Percentiles rank a stretch among this genome's conserved stretches.
phyloP scores from a whole-genome alignment of 371 early-diverging fungal genomes.

The Syncephalastrum contaminatum region DNA sequence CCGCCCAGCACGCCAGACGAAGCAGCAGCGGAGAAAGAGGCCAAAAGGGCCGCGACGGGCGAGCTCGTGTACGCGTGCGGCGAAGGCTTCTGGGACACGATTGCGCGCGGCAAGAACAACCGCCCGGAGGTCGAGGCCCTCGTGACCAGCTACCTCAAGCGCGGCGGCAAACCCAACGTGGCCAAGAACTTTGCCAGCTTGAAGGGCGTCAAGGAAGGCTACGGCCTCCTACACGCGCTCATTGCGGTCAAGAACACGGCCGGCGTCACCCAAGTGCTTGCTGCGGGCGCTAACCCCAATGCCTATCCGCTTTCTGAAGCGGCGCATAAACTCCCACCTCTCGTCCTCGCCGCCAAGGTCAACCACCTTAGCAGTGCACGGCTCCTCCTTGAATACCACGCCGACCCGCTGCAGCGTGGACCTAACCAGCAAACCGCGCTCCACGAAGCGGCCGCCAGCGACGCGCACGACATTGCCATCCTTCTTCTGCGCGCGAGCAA shows the following conservation, averaged over 20 bases:
- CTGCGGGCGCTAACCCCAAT: constrained; percentile 36
- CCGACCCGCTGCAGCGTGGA: constrained; percentile 22
- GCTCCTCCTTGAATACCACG: constrained; percentile 25
- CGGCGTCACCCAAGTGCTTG: constrained; percentile 27
- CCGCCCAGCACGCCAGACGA: constrained; percentile 1
- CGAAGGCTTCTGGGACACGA: constrained; percentile 46
- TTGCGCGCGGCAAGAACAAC: constrained; percentile 28
- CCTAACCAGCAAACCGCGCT: constrained; percentile 31
- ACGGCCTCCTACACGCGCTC: constrained; percentile 41
- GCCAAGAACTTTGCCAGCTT: constrained; percentile 36
- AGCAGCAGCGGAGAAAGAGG: neutral
- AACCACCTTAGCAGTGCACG: constrained; percentile 35
- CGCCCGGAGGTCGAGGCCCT: constrained; percentile 29
- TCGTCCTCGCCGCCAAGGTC: constrained; percentile 36
- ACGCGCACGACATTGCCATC: constrained; percentile 23
- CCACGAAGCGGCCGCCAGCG: constrained; percentile 37
- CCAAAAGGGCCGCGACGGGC: neutral
- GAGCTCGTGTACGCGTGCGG: constrained; percentile 32
- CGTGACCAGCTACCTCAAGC: constrained; percentile 38
- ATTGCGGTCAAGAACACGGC: constrained; percentile 29
- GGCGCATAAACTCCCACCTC: constrained; percentile 25
- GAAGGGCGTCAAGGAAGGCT: constrained; percentile 41
- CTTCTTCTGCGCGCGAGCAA: constrained; percentile 24
- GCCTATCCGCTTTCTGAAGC: constrained; percentile 24
- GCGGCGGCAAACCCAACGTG: constrained; percentile 47